Percentiles rank a stretch among this genome's conserved stretches.
Evolutionary conservation across 164 flowering plant species (phyloP).

Genomic region (Hamamelis virginiana): DNA sequence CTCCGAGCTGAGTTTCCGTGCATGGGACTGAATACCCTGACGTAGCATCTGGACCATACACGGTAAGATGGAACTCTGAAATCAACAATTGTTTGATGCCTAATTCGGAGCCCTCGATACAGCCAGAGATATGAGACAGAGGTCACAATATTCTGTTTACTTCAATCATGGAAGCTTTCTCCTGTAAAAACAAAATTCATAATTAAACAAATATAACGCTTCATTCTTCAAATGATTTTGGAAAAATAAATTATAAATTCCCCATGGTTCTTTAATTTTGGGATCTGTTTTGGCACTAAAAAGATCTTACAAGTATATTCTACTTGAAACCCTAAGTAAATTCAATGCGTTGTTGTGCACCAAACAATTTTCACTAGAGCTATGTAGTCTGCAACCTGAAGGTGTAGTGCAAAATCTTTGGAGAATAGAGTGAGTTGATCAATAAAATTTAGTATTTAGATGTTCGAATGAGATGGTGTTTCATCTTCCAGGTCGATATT

Average conservation of each 20-base stretch:
- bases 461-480: not conserved
- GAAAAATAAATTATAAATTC: too few relatives aligned
- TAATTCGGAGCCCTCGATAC: not conserved
- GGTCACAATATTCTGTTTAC: slow-evolving; percentile 49
- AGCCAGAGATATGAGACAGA: not conserved
- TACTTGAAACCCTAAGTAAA: not conserved
- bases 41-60: slow-evolving; percentile 2
- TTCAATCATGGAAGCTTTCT: slow-evolving; percentile 44
- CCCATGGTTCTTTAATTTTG: too few relatives aligned
- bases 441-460: not conserved
- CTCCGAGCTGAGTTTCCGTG: slow-evolving; percentile 1
- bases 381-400: not conserved
- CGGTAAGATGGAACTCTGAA: slow-evolving; percentile 9
- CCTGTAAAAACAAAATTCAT: slow-evolving; percentile 35
- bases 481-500: not conserved
- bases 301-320: not conserved
- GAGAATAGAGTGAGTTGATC: not conserved
- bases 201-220: not conserved
- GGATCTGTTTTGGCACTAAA: not conserved
- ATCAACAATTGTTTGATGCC: slow-evolving; percentile 7
- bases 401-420: not conserved
- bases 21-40: not conserved
- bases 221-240: not conserved
- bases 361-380: too few relatives aligned
- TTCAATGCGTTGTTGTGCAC: not conserved